Conservation (phyloP, 805 yeast species). For the Hanseniaspora lachancei region DNA sequence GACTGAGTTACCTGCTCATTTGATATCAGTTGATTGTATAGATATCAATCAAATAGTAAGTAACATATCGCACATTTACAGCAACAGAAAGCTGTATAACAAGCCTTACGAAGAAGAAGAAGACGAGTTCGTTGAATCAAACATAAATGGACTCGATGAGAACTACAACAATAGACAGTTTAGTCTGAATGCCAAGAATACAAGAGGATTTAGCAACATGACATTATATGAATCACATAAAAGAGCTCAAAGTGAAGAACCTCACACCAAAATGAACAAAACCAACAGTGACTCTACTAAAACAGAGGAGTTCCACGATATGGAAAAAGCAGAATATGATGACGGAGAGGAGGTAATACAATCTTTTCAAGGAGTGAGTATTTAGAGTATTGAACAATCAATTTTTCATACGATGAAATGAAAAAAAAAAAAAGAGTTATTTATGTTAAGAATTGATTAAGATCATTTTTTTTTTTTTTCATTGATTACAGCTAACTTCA, state of each 20-base stretch:
- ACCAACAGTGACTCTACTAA: background rate
- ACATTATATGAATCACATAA: slow-evolving; percentile 3
- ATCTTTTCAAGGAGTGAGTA: slow-evolving; percentile 2
- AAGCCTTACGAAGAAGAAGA: background rate
- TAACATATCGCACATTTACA: slow-evolving; percentile 6
- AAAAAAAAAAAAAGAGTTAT: too few relatives aligned
- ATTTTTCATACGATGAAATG: too few relatives aligned
- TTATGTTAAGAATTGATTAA: too few relatives aligned
- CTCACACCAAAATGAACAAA: background rate
- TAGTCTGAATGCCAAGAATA: slow-evolving; percentile 5
- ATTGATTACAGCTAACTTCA: too few relatives aligned
- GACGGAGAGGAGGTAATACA: slow-evolving; percentile 3
- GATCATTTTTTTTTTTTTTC: too few relatives aligned
- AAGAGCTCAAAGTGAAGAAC: background rate
- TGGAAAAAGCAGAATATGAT: background rate
- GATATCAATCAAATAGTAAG: slow-evolving; percentile 7
- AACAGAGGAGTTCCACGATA: background rate
- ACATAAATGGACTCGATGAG: background rate
- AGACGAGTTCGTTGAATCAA: background rate
- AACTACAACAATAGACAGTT: slow-evolving; percentile 1
- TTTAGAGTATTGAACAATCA: background rate
- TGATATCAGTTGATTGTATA: background rate
- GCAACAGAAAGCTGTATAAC: background rate
- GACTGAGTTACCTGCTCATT: background rate
- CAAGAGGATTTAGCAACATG: slow-evolving; percentile 12